Base-by-base conservation (phyloP, 768 basidiomycete species). In the Termitomyces sp. region DNA sequence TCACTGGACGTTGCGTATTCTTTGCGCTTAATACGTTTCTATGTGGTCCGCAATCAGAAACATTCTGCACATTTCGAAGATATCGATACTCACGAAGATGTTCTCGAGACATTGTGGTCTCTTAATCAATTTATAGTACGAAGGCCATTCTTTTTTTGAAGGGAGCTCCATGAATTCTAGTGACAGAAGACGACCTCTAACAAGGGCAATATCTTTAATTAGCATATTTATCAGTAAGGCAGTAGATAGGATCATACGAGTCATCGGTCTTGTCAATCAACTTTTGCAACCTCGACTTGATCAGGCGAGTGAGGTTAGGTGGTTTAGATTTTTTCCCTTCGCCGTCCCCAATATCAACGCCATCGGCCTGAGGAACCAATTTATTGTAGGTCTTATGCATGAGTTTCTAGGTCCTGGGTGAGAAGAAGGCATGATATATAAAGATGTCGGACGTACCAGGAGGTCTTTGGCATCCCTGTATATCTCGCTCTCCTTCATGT, bases 81-180 rank as follows among this genome's bases (percentile, higher is more conserved):
- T 28, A 4, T 21, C 11, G n/a, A 16, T 12, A 77, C 89, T 49
- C 61, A 92, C 91, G 53, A 84, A 84, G 55, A 94, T 85, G 58
- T 80, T 81, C 59, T 89, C 86, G 23, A 94, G 77, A 62, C 88
- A 89, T 65, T 86, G 87, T 0, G 91, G 91, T 32, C 80, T 80
- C 70, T 87, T 84, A 63, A 94, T 94, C 54, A 82, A 72, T 64
- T 83, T 83, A 71, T 94, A 93, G 65, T 94, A 94, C 12, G 79
- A 71, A 0, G 91, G 79, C 83, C 89, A 94, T 4, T 80, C 74
- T 64, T 89, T 91, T 68, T 81, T 87, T 28, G 81, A 83, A 1
- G 94, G 94, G 43, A 95, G 74, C 46, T 89, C 86, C 85, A 91
- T 88, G 74, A 97, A 97, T 60, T 86, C 86, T 2, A 75, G 78